A percentile compares a stretch with the other conserved stretches of the same genome.
These are phyloP conservation scores for Naganishia cerealis DNA, from an alignment of 1,284 basidiomycete species.

Conservation along the genomic window DNA sequence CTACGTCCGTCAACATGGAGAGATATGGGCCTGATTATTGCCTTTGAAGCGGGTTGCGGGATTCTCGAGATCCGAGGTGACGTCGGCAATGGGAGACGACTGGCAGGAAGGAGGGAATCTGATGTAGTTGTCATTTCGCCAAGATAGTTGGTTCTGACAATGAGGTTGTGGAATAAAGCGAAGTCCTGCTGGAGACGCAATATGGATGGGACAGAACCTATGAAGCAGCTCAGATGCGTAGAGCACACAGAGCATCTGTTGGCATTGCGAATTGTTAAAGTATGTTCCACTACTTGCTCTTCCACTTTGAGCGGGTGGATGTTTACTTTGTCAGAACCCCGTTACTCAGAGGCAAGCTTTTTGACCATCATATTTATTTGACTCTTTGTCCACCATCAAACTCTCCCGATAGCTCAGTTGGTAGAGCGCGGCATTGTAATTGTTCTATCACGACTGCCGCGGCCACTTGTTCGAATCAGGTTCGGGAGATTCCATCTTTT, in stretches of 20 bases:
- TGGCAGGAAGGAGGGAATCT: not conserved
- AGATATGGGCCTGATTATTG: not conserved
- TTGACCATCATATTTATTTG: too few species aligned
- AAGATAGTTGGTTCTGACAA: not conserved
- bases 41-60: not conserved
- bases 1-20: accelerated
- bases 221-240: too few species aligned
- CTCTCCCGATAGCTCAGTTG: slow-evolving; percentile 18
- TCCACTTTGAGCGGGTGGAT: too few species aligned
- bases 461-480: not conserved
- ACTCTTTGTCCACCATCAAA: not conserved
- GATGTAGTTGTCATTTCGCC: not conserved
- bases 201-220: too few species aligned
- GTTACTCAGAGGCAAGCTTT: too few species aligned
- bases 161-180: too few species aligned
- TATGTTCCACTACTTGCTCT: not conserved
- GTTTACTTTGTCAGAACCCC: not conserved
- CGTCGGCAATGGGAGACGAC: slow-evolving; percentile 10
- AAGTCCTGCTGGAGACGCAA: too few species aligned
- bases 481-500: not conserved
- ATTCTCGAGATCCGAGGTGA: slow-evolving; percentile 10
- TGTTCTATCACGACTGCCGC: not conserved
- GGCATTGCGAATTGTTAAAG: too few species aligned
- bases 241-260: too few species aligned
- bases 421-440: slow-evolving; percentile 21